phyloP scores from a whole-genome alignment of 2,329 filamentous ascomycete species.

The Elsinoe ampelina region DNA sequence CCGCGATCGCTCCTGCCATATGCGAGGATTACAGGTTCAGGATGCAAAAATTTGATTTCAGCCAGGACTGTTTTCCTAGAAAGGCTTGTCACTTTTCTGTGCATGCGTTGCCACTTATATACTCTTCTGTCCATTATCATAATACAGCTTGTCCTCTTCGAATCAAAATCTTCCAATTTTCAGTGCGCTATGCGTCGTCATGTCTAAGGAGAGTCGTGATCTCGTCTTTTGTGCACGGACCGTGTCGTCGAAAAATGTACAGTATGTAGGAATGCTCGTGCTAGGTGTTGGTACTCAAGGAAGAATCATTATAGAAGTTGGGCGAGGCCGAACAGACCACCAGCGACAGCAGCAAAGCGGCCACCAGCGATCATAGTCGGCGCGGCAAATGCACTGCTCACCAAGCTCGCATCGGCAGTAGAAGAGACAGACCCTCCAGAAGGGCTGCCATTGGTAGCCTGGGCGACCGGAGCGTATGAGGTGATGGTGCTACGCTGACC shows the following conservation, averaged over 20 bases:
- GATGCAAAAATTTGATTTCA: slow-evolving; percentile 2
- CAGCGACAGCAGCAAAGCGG: slow-evolving; percentile 24
- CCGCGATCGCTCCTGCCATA: neutral
- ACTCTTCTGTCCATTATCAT: slow-evolving; percentile 1
- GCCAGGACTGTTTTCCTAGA: slow-evolving; percentile 4
- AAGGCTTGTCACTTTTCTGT: neutral
- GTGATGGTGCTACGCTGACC: slow-evolving; percentile 34
- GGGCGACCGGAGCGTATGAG: slow-evolving; percentile 35
- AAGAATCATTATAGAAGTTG: slow-evolving; percentile 25
- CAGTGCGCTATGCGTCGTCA: slow-evolving; percentile 16
- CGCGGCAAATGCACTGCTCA: slow-evolving; percentile 28
- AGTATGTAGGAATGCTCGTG: slow-evolving; percentile 4
- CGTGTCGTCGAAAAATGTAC: slow-evolving; percentile 11
- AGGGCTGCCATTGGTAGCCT: slow-evolving; percentile 14
- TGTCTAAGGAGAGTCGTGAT: slow-evolving; percentile 18
- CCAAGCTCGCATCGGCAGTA: slow-evolving; percentile 28
- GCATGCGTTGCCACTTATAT: neutral
- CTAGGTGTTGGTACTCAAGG: neutral
- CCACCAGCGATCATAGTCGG: slow-evolving; percentile 24
- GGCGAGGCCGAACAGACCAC: slow-evolving; percentile 26
- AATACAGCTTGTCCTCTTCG: neutral
- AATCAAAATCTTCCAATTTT: neutral
- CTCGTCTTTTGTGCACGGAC: slow-evolving; percentile 11
- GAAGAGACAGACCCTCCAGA: slow-evolving; percentile 13
- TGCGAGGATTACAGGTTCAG: neutral